Evolutionary conservation across 2,329 filamentous ascomycete genomes (phyloP), one percentile per base, ranked within the genome.

Genomic region (Apiospora pterosperma): DNA sequence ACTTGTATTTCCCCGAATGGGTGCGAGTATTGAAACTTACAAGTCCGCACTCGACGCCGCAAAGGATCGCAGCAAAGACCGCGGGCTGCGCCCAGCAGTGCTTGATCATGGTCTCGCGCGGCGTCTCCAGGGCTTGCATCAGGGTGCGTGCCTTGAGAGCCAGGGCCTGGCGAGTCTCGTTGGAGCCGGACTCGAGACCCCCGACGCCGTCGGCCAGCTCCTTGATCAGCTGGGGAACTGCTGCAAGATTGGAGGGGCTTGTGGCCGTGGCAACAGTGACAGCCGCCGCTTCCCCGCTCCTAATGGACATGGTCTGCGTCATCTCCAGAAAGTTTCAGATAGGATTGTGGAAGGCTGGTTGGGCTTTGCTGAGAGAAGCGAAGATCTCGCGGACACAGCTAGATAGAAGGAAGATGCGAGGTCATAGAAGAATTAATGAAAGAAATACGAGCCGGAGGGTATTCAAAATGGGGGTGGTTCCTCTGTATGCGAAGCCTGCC

Each of bases 91-190:
- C 79, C 79, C 81, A 84, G 66, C 71, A 75, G 55, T 83, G 80
- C 63, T 79, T 75, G 62, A 83, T 75, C 75, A 83, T 82, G 0
- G 80, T 80, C 71, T 84, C 82, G 7, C 81, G 75, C 0, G 82
- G 82, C 0, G 79, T 82, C 67, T 84, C 81, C 0, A 81, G 71
- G 0, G 78, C 75, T 34, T 74, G 71, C 36, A 76, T 71, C 2
- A 77, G 64, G 0, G 69, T 66, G n/a, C 76, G 73, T 1, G 78
- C 78, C 64, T 76, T 74, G 1, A 72, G 66, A 16, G 76, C 67
- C 2, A 81, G 69, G n/a, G 71, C 69, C 5, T 75, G 68, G 1
- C 77, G 74, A 2, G 68, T 67, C 44, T 64, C 48, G 11, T 72
- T 63, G 6, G 67, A 62, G 4, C 39, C 36, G 5, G 58, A 21